A percentile compares a stretch with the other conserved stretches of the same genome.
Conservation (phyloP, 768 basidiomycete genomes). For the Russula compacta region DNA sequence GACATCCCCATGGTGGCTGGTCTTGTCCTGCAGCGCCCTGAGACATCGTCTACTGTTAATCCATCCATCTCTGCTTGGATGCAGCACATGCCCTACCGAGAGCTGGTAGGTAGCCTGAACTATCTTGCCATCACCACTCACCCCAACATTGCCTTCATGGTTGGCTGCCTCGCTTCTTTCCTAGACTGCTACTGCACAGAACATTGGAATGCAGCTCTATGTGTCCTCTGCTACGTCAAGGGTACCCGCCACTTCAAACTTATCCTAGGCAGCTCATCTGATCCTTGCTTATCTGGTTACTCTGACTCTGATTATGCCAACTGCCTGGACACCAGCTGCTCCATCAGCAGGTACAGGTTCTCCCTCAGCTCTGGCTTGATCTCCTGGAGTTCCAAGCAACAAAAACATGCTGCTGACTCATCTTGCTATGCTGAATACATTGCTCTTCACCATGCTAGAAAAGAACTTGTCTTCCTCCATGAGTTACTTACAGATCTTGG, state of each 20-base stretch:
- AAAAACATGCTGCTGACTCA: neutral
- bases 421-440: neutral
- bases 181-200: neutral
- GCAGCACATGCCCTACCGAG: rapidly evolving
- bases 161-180: neutral
- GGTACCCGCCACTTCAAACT: neutral
- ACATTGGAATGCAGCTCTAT: neutral
- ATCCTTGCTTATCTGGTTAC: neutral
- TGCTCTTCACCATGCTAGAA: neutral
- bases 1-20: neutral
- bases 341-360: neutral
- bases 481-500: neutral
- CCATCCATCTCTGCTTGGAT: neutral
- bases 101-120: neutral
- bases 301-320: neutral
- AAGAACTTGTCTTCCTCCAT: neutral
- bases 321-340: neutral
- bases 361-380: neutral
- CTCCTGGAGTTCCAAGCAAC: neutral
- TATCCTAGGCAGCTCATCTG: neutral
- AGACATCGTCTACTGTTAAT: too few relatives aligned
- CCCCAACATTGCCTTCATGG: neutral
- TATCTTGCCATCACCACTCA: neutral
- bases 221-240: neutral
- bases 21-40: neutral